Evolutionary conservation across 1,139 yeast genomes (phyloP), one percentile per base, ranked within the genome.

Genomic region (Magnusiomyces paraingens): DNA sequence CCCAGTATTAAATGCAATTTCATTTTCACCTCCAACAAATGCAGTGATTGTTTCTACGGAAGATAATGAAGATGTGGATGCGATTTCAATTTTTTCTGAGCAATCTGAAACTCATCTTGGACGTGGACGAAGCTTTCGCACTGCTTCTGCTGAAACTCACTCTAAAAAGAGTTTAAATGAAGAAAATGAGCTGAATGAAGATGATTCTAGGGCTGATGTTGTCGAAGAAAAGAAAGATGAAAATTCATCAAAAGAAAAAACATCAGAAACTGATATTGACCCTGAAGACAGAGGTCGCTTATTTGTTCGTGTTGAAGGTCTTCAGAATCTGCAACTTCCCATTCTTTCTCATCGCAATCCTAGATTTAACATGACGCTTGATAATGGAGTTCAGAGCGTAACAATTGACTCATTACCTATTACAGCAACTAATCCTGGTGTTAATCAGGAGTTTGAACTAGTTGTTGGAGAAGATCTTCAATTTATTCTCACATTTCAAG

Each of bases 311-410:
- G 77, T 91, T 48, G 75, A 82, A 55, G 83, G 83, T 0, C 69
- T 90, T 53, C 75, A 77, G 57, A 80, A 79, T 51, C 67, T 90
- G 39, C 70, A 73, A 15, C 71, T 90, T 55, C 88, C 93, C 1
- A 54, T 68, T 12, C 70, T 64, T 21, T 44, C 50, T 18, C 56
- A 47, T 36, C 80, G 80, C 52, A 58, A 62, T 47, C 69, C 89
- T 0, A 75, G 76, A 52, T 82, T 86, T 69, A 79, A 81, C 43
- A 66, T 90, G 41, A 81, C 87, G 4, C 74, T 93, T 58, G 98
- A 93, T 66, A 91, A 93, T 67, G 96, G 96, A 2, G 81, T 83
- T 36, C 96, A 93, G 66, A 81, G 91, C 57, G 82, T 90, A 47
- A 81, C 84, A 45, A 90, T 96, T 0, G 83, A 87, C 35, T 80